Evolutionary conservation across 1,284 basidiomycete genomes (phyloP).

Genomic region (Leucoagaricus sp.): DNA sequence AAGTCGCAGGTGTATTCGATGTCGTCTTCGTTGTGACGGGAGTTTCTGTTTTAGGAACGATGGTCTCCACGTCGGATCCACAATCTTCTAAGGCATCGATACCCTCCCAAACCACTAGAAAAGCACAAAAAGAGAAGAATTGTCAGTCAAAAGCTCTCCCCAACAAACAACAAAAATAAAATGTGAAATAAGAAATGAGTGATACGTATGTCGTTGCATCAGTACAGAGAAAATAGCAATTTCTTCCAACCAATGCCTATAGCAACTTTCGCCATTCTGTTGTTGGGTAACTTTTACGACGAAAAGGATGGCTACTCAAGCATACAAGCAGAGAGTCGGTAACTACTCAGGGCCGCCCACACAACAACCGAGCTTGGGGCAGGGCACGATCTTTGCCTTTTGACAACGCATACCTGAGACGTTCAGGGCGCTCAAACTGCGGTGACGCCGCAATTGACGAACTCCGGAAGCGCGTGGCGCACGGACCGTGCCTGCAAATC

Average conservation of each 20-base stretch:
- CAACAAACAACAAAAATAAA: constrained; percentile 18
- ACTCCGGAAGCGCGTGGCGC: neutral
- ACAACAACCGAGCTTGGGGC: neutral
- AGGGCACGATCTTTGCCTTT: too few relatives aligned
- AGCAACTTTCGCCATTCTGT: constrained; percentile 11
- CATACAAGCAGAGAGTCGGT: neutral
- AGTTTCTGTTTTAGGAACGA: constrained; percentile 19
- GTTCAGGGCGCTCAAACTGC: neutral
- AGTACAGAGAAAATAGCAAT: constrained; percentile 11
- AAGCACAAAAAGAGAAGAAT: constrained; percentile 8
- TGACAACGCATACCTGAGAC: neutral
- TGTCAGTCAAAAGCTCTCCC: constrained; percentile 18
- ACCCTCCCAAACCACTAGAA: constrained; percentile 72
- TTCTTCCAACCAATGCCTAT: neutral
- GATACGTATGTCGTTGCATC: neutral
- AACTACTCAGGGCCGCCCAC: constrained; percentile 3
- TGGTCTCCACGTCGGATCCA: constrained; percentile 25
- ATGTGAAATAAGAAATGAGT: constrained; percentile 14
- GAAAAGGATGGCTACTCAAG: constrained; percentile 1
- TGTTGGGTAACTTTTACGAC: neutral
- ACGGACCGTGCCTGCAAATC: too few relatives aligned
- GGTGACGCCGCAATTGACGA: neutral
- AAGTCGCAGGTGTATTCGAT: neutral
- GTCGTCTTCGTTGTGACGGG: neutral
- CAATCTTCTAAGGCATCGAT: constrained; percentile 51